Base-by-base conservation (phyloP, 139 green algal species). In the Closterium sp. region DNA sequence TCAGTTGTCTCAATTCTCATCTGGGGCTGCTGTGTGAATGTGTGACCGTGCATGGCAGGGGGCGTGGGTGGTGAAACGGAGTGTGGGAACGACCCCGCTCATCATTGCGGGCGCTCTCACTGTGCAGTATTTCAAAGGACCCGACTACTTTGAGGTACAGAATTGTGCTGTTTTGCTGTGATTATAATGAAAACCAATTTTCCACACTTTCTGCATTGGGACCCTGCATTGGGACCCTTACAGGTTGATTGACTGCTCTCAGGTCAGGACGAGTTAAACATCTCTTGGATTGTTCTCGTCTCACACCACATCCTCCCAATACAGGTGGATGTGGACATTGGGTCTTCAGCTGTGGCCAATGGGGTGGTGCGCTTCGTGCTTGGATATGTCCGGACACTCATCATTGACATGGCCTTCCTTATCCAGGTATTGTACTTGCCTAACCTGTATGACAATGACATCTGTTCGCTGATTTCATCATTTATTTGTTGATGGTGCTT, bases 361-460 rank as follows among this genome's bases (percentile, higher is more conserved):
- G 91, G 91, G 6, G 86, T 94, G 21, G 84, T 94, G 64, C 36
- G 84, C 0, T 90, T 94, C 32, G 91, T 94, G n/a, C 66, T 94
- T 2, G 89, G 91, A 25, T 94, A 93, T 38, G 84, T 94, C 30
- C 90, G 66, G 10, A 76, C 32, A 16, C 88, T 94, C 66, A 33
- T 94, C 34, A 34, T 94, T 6, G 91, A 94, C 89, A 93, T 94
- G 88, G 91, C 84, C 5, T 94, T 94, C 69, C 34, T 94, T 1
- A 30, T 93, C 30, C 91, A 92, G 87, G 91, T 93, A 90, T 89
- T 89, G 28, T 33, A 86, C 8, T 89, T 85, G n/a, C 86, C n/a
- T n/a, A n/a, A n/a, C n/a, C n/a, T n/a, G n/a, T n/a, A n/a, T n/a
- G n/a, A n/a, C n/a, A n/a, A n/a, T n/a, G n/a, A n/a, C n/a, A n/a